Evolutionary conservation across 192 early-diverging fungal species (phyloP).

Genomic region (Allomyces macrogynus): DNA sequence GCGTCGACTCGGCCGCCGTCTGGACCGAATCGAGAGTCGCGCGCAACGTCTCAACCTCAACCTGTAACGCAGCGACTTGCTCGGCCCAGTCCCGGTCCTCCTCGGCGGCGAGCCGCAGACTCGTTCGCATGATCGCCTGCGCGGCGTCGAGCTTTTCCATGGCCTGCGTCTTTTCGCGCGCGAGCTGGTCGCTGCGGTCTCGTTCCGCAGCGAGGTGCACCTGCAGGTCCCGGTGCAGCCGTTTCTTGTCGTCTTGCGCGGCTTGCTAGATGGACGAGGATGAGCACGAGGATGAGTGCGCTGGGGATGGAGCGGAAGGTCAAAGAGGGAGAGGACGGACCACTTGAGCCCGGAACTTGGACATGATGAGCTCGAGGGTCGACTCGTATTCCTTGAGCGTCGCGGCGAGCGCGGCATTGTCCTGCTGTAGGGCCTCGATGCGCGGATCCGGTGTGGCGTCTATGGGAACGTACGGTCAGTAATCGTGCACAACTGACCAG

Average conservation of each 20-base stretch:
- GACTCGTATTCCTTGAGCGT: conserved; percentile 30
- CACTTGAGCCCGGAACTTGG: conserved; percentile 25
- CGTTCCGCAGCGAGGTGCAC: background rate
- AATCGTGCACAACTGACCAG: too few species aligned
- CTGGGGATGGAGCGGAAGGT: too few species aligned
- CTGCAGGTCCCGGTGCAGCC: background rate
- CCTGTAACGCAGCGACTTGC: background rate
- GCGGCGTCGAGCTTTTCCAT: background rate
- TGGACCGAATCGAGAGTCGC: background rate
- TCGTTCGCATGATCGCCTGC: background rate
- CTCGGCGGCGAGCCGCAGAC: background rate
- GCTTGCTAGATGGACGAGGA: background rate
- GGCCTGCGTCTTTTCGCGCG: background rate
- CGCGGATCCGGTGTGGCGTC: background rate
- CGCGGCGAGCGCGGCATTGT: conserved; percentile 23
- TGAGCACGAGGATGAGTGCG: too few species aligned
- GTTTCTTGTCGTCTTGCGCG: background rate
- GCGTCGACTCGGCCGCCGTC: too few species aligned
- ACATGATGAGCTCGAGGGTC: conserved; percentile 29
- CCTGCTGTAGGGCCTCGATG: conserved; percentile 17
- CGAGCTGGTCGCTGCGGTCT: background rate
- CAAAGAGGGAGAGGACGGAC: conserved; percentile 6
- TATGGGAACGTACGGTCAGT: background rate
- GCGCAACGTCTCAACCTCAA: background rate
- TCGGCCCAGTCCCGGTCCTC: background rate